Percentiles rank a stretch among this genome's conserved stretches.
Conservation (phyloP, 2,329 filamentous ascomycete species). For the Mollisiaceae sp. region DNA sequence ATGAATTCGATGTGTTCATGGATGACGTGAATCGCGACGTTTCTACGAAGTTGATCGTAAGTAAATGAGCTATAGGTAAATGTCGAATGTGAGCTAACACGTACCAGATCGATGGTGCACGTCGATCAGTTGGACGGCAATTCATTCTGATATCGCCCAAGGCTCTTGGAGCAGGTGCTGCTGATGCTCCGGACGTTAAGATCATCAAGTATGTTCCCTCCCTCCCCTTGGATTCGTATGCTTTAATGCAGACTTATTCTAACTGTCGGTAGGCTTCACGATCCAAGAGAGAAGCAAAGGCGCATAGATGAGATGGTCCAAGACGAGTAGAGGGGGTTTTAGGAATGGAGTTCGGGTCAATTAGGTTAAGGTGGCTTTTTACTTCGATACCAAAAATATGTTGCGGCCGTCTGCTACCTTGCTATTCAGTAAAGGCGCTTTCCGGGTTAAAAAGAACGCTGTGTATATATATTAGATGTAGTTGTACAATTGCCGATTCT, state of each 20-base stretch:
- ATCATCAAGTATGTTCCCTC: slow-evolving; percentile 67
- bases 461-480: slow-evolving; percentile 12
- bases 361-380: neutral
- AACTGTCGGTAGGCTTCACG: slow-evolving; percentile 53
- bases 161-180: slow-evolving; percentile 67
- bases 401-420: neutral
- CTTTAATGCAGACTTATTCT: slow-evolving; percentile 13
- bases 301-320: slow-evolving; percentile 36
- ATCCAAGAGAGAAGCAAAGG: slow-evolving; percentile 57
- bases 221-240: neutral
- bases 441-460: neutral
- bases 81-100: slow-evolving; percentile 32
- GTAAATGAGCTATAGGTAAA: slow-evolving; percentile 44
- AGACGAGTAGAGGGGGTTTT: neutral
- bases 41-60: slow-evolving; percentile 90
- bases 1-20: slow-evolving; percentile 99
- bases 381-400: slow-evolving; percentile 1
- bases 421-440: neutral
- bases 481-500: slow-evolving; percentile 7
- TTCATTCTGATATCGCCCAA: slow-evolving; percentile 98
- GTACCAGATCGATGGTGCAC: slow-evolving; percentile 76
- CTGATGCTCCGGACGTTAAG: slow-evolving; percentile 72
- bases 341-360: neutral
- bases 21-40: slow-evolving; percentile 93
- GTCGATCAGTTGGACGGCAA: slow-evolving; percentile 85